These are phyloP conservation scores for Colletotrichum melonis DNA, from an alignment of 2,329 filamentous ascomycete genomes.

Conservation along the genomic window DNA sequence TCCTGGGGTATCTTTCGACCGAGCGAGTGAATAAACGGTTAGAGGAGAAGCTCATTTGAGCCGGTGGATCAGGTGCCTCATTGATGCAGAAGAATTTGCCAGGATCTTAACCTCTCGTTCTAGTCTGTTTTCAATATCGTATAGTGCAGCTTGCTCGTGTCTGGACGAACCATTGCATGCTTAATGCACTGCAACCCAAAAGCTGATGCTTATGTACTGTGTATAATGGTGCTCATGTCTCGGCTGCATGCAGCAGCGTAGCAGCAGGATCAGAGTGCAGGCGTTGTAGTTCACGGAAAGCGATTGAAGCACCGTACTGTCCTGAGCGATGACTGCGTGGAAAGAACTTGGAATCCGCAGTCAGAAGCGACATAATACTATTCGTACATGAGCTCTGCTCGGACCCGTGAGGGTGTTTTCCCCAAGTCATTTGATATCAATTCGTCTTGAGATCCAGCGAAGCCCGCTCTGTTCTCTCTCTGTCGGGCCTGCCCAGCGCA, in stretches of 20 bases:
- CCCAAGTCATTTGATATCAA: background rate
- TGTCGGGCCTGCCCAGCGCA: background rate
- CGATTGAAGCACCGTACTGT: too few relatives aligned
- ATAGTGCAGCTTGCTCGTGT: background rate
- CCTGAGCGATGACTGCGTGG: too few relatives aligned
- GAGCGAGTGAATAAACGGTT: background rate
- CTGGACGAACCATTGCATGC: background rate
- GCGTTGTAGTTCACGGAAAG: too few relatives aligned
- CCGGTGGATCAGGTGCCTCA: background rate
- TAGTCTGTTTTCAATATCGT: background rate
- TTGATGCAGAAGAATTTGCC: background rate
- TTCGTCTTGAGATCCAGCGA: background rate
- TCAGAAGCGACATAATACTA: too few relatives aligned
- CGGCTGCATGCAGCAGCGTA: background rate
- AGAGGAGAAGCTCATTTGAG: background rate
- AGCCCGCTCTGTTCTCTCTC: background rate
- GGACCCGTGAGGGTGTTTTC: too few relatives aligned
- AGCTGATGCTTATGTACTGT: too few relatives aligned
- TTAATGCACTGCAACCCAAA: background rate
- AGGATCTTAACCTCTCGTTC: background rate
- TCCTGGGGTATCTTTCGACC: background rate
- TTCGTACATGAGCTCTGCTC: too few relatives aligned
- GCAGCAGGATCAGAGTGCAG: background rate
- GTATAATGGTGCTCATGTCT: background rate
- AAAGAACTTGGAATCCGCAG: too few relatives aligned